Evolutionary conservation across 345 rosid genomes (phyloP), one percentile per base, ranked within the genome.

Genomic region (Acer campestre): DNA sequence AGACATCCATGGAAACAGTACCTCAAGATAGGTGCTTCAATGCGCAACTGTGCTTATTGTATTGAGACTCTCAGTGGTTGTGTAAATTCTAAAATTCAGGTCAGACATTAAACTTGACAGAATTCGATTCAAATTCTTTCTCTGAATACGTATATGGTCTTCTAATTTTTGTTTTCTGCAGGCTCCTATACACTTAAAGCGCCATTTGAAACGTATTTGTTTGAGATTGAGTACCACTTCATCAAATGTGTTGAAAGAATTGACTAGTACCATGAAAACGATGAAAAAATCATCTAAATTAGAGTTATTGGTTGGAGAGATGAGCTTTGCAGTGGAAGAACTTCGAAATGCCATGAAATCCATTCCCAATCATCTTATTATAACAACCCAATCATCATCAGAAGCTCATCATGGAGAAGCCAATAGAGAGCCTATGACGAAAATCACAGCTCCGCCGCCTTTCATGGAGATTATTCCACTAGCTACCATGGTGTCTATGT

Each of bases 1-100:
- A 4, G 87, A 23, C 92, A 92, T 86, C 98, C 98, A 74, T 94
- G 98, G 98, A 87, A 88, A 75, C 86, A 84, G 80, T 92, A 94
- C 78, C 84, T 89, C 71, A 90, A 89, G 84, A 80, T 89, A 42
- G 95, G 95, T 3, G 87, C 87, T 46, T 78, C 90, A 31, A 71
- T 92, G 81, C 90, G 92, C 6, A 82, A 80, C 69, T 88, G 93
- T 66, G 98, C 95, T 64, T 90, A 82, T 67, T 88, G 89, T 82
- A 85, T 92, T 53, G 91, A 90, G 70, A 84, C 86, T 74, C 89
- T 92, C n/a, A 75, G 80, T 73, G 74, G 80, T 31, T 89, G 84
- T 78, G 70, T 84, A 27, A 73, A 73, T 81, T 82, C 85, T 8
- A 87, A 90, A 76, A 77, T 81, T 44, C 84, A 85, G 94, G 94